A percentile compares a stretch with the other conserved stretches of the same genome.
Evolutionary conservation across 192 early-diverging fungal genomes (phyloP).

Genomic region (Entomortierella parvispora): DNA sequence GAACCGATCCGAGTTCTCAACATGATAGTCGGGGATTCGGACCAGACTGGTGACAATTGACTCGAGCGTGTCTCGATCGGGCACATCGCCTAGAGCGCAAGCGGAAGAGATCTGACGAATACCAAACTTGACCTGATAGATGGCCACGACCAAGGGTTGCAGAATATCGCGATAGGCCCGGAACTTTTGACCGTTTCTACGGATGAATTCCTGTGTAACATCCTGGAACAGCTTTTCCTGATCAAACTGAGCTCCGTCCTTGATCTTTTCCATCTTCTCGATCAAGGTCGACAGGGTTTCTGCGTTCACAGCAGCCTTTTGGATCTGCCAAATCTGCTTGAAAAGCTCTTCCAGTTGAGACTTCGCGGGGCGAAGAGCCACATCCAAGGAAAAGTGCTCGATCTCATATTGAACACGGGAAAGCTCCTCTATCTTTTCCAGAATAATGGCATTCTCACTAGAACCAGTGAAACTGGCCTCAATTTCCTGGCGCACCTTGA

Average conservation of each 20-base stretch:
- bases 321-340: constrained; percentile 67
- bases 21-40: constrained; percentile 47
- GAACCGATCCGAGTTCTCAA: constrained; percentile 43
- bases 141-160: constrained; percentile 71
- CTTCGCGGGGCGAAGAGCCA: constrained; percentile 71
- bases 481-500: constrained; percentile 65
- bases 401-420: constrained; percentile 48
- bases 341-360: constrained; percentile 75
- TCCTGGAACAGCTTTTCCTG: constrained; percentile 76
- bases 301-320: constrained; percentile 61
- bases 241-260: constrained; percentile 56
- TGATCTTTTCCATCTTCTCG: constrained; percentile 50
- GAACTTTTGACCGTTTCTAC: constrained; percentile 72
- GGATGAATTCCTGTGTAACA: constrained; percentile 71
- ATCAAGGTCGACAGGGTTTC: constrained; percentile 57
- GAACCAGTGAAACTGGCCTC: constrained; percentile 74
- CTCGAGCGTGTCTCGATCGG: constrained; percentile 37
- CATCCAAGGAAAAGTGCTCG: constrained; percentile 48
- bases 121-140: constrained; percentile 83
- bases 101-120: constrained; percentile 63
- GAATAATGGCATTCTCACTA: constrained; percentile 51
- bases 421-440: constrained; percentile 37
- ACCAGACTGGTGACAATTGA: constrained; percentile 52
- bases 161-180: constrained; percentile 80
- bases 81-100: constrained; percentile 8